Conservation (phyloP, 352 stramenopile species). For the Detonula confervacea region DNA sequence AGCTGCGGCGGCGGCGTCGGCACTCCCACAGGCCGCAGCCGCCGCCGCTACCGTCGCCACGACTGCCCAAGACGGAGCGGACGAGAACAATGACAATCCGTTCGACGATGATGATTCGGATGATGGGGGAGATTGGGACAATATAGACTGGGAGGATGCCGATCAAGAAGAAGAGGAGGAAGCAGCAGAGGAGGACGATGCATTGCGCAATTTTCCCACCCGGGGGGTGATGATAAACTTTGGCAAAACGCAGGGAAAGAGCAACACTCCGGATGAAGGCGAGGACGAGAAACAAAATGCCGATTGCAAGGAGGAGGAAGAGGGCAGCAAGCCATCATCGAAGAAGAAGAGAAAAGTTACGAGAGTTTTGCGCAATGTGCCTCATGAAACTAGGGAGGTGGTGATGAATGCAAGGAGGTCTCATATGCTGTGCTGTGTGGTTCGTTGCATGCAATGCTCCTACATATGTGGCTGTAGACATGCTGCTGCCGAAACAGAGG, state of each 20-base stretch:
- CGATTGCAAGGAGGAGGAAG: conserved; percentile 27
- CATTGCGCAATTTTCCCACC: background rate
- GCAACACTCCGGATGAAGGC: conserved; percentile 25
- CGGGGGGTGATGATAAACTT: conserved; percentile 14
- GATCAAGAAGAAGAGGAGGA: conserved; percentile 23
- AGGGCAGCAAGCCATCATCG: background rate
- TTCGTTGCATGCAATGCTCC: conserved; percentile 30
- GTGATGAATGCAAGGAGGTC: conserved; percentile 31
- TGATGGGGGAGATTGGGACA: conserved; percentile 26
- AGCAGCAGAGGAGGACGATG: conserved; percentile 1
- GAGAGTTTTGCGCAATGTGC: conserved; percentile 39
- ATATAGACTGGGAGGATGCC: conserved; percentile 54
- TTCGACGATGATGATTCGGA: background rate
- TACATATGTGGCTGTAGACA: conserved; percentile 20
- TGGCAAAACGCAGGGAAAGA: conserved; percentile 6
- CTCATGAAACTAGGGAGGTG: conserved; percentile 27
- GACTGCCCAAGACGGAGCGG: too few relatives aligned
- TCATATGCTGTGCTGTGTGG: conserved; percentile 43
- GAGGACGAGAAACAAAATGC: conserved; percentile 43
- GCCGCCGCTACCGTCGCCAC: background rate
- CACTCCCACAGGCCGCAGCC: background rate
- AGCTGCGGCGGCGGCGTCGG: background rate
- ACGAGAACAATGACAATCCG: background rate
- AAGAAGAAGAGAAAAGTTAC: conserved; percentile 20
- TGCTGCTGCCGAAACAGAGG: background rate